Conservation (phyloP, 345 rosid species). For the Psidium guajava region DNA sequence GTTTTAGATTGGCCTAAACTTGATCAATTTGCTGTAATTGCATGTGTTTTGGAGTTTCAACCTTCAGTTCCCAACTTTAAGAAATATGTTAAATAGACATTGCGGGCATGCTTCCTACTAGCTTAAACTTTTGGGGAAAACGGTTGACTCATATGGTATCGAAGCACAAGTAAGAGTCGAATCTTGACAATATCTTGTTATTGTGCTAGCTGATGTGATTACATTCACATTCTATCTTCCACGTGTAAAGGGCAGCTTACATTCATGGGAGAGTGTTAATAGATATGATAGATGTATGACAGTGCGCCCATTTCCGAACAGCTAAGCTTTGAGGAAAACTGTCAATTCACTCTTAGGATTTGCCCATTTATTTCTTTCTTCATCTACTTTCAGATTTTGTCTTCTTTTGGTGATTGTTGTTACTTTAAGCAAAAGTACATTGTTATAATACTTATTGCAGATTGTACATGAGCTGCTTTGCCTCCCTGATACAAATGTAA, state of each 20-base stretch:
- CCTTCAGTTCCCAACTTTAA: not conserved
- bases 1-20: not conserved
- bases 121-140: not conserved
- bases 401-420: not conserved
- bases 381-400: not conserved
- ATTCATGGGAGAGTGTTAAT: not conserved
- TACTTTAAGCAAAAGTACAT: not conserved
- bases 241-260: not conserved
- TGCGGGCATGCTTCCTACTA: not conserved
- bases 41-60: not conserved
- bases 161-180: not conserved
- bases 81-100: not conserved
- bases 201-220: not conserved
- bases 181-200: not conserved
- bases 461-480: conserved; percentile 58
- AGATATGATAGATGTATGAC: not conserved
- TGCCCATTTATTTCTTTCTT: not conserved
- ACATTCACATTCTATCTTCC: not conserved
- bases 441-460: conserved; percentile 21
- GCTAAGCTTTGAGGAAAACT: not conserved
- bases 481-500: conserved; percentile 64
- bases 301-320: not conserved
- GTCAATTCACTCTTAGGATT: not conserved
- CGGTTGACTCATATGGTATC: not conserved
- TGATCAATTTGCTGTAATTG: not conserved